Evolutionary conservation across 2,329 filamentous ascomycete species (phyloP).

Genomic region (Dactylellina cionopaga): DNA sequence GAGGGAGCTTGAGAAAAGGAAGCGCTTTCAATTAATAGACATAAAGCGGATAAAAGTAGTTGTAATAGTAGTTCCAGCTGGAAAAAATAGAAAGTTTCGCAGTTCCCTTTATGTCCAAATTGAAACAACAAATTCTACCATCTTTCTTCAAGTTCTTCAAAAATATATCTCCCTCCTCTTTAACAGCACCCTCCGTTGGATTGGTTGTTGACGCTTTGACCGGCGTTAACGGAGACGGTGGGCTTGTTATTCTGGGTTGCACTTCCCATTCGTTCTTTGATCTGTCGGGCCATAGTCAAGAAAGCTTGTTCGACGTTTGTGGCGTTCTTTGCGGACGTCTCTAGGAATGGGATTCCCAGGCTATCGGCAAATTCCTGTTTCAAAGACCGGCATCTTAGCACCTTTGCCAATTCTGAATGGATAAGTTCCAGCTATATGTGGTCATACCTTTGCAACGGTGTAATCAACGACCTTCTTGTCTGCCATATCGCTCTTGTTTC

Average conservation of each 20-base stretch:
- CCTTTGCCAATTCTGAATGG: background rate
- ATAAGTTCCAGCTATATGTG: background rate
- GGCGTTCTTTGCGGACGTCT: conserved; percentile 99
- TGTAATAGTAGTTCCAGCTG: conserved; percentile 35
- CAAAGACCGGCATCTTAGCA: conserved; percentile 19
- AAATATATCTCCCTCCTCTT: conserved; percentile 57
- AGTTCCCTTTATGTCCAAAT: conserved; percentile 51
- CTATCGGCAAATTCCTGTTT: conserved; percentile 97
- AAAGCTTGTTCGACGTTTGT: conserved; percentile 99
- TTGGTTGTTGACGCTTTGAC: conserved; percentile 89
- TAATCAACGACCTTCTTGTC: conserved; percentile 99
- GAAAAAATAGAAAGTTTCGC: conserved; percentile 18
- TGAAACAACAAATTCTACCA: conserved; percentile 49
- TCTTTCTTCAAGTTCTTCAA: conserved; percentile 27
- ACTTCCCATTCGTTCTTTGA: conserved; percentile 92
- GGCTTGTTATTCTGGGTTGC: conserved; percentile 97
- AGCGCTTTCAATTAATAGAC: conserved; percentile 53
- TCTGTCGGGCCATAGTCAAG: conserved; percentile 99
- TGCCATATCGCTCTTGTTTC: conserved; percentile 99
- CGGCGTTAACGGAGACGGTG: conserved; percentile 85
- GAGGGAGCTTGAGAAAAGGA: conserved; percentile 27
- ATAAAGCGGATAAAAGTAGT: conserved; percentile 45
- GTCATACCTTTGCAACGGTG: conserved; percentile 92
- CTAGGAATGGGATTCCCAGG: conserved; percentile 97
- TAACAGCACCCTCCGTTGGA: conserved; percentile 92